Evolutionary conservation across 2,329 filamentous ascomycete genomes (phyloP), one percentile per base, ranked within the genome.

Genomic region (Dendryphion nanum): DNA sequence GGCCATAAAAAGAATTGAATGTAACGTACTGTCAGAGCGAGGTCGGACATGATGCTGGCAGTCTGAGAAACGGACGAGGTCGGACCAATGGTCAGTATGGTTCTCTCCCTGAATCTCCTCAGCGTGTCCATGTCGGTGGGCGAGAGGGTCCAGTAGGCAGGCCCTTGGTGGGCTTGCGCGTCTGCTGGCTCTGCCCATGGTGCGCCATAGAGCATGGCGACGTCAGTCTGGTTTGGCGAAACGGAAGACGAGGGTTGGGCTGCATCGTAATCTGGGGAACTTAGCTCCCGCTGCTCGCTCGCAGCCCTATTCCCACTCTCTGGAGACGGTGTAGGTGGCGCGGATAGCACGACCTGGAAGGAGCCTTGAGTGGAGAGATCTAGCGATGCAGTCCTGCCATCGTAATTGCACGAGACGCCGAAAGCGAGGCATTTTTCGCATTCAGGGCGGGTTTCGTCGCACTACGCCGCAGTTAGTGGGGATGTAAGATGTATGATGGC

Each of bases 371-470:
- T 52, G 15, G 53, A 43, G 13, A 65, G 48, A 36, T 70, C 57
- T 18, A 70, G 50, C 18, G 62, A 56, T 5, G 55, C 18, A 45
- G 48, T 13, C 41, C 32, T 37, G 33, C 55, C 43, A 6, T 68
- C 63, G 44, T 75, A 79, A 39, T 68, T 68, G 57, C 76, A 79
- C 6, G 64, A 56, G 3, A 77, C 71, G 13, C 74, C 69, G 36
- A 69, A 76, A 2, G 61, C 48, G 8, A 58, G 33, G 48, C 78
- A 81, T 40, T 71, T 73, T 21, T 63, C 57, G 48, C 77, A 81
- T 1, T 53, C 45, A 0, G 77, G 77, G 28, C 66, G 72, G 3
- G 50, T 46, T 50, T 80, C 77, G 48, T 81, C 78, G 44, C 77
- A 81, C 75, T 78, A 36, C 18, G n/a, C n/a, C n/a, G n/a, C n/a